Evolutionary conservation across 2,329 filamentous ascomycete species (phyloP), one percentile per base, ranked within the genome.

Genomic region (Stenocarpella maydis): DNA sequence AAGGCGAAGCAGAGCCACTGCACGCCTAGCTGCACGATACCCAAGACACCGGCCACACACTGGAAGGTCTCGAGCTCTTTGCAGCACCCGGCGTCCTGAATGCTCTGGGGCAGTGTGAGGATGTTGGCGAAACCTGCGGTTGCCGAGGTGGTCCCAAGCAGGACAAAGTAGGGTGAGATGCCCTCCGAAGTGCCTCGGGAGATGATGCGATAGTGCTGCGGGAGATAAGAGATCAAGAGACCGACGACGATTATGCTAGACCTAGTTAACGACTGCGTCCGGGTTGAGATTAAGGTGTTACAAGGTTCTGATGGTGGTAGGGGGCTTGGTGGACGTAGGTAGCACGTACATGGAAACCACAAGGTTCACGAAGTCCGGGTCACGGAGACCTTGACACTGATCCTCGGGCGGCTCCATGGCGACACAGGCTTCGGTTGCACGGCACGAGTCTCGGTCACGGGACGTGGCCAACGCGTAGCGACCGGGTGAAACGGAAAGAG

Each of bases 101-200:
- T 88, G 68, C 93, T 97, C 69, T 90, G 88, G n/a, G 93, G 92
- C 17, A 97, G 88, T 0, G 93, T 91, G 65, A 98, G 84, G 77
- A 99, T 98, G 77, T 98, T 98, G 72, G 93, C 93, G 76, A 99
- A 94, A 31, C 93, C 92, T 58, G 92, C 93, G 64, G 92, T 97
- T 75, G 92, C 92, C 9, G 94, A 97, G 1, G 95, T 95, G 31
- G 92, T 93, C 71, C 96, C 96, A n/a, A 99, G 89, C 2, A 98
- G 88, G 73, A 99, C 90, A 78, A 97, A 99, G 80, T 95, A 96
- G 10, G 96, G 95, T 37, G 95, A 98, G 72, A 99, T 95, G 72
- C 96, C 96, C 79, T 97, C 95, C 26, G 95, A 97, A 17, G 93
- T 96, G 71, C 91, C 89, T 67, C 94, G 89, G 49, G 88, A 85